phyloP scores from a whole-genome alignment of 306 rosid genomes.

The Fagus crenata region DNA sequence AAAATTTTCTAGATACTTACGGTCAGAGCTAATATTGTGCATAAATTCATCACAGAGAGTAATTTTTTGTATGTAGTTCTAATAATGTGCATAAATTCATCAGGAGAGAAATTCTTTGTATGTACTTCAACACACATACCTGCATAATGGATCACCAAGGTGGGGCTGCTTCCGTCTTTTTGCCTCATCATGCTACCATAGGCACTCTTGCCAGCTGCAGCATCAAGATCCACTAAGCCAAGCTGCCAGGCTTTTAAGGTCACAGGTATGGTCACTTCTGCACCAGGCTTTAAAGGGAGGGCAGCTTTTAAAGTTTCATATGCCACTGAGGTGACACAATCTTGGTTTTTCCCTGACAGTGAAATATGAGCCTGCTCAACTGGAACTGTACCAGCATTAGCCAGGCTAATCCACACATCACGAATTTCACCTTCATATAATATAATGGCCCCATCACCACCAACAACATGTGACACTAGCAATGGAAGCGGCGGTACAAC shows the following conservation, averaged over 20 bases:
- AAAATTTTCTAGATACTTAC: background rate
- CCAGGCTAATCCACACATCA: slow-evolving; percentile 81
- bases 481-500: slow-evolving; percentile 79
- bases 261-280: slow-evolving; percentile 88
- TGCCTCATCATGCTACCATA: slow-evolving; percentile 58
- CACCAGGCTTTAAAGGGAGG: slow-evolving; percentile 90
- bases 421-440: slow-evolving; percentile 95
- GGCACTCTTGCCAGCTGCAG: slow-evolving; percentile 53
- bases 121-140: slow-evolving; percentile 44
- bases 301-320: slow-evolving; percentile 72
- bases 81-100: background rate
- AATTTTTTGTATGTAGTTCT: background rate
- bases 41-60: background rate
- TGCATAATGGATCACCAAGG: slow-evolving; percentile 85
- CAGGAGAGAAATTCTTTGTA: background rate
- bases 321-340: slow-evolving; percentile 71
- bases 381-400: slow-evolving; percentile 96
- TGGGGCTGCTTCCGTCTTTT: slow-evolving; percentile 80
- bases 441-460: slow-evolving; percentile 92
- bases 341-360: slow-evolving; percentile 88
- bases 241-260: slow-evolving; percentile 92
- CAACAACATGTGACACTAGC: slow-evolving; percentile 76
- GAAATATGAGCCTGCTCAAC: slow-evolving; percentile 92
- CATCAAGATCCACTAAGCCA: slow-evolving; percentile 59
- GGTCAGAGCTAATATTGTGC: background rate